Evolutionary conservation across 768 basidiomycete species (phyloP), one percentile per base, ranked within the genome.

Genomic region (Chalciporus chontae): DNA sequence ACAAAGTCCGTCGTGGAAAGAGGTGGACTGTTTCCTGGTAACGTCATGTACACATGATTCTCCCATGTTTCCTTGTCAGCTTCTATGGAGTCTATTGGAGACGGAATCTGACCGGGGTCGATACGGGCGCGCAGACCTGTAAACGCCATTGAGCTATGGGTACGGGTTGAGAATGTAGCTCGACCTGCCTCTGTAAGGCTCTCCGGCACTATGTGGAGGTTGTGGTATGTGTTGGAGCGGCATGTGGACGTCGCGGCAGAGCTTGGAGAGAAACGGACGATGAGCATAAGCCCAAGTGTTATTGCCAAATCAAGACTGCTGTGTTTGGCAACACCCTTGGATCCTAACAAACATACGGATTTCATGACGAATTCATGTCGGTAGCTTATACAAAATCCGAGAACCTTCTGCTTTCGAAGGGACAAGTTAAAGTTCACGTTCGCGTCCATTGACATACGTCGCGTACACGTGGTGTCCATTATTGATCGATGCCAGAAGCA

Each of bases 91-190:
- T 87, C 84, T 14, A 90, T 83, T 19, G 92, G 87, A 3, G 93
- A 94, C n/a, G 96, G 96, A 24, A 98, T 84, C 63, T 95, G 93
- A 57, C 72, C 78, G 7, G 88, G 84, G 65, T 97, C 90, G 58
- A 99, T 91, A 50, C 84, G 81, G 40, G 86, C 77, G 36, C 89
- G 81, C 48, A 90, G 77, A 49, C 92, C 91, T 87, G 57, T 8
- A 44, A 56, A 14, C 23, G 38, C 36, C 26, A 26, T 29, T 56
- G 44, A 61, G 39, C 34, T 50, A 19, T 8, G 21, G 15, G 18
- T 31, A 31, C 5, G 39, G 23, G 27, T 26, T 8, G 36, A 38
- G 29, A 9, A 37, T 24, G 18, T 38, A 17, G n/a, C 39, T 5
- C 2, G 39, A 61, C 66, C 27, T 58, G 58, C 73, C 74, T 65